Evolutionary conservation across 768 basidiomycete genomes (phyloP).

Genomic region (Russula griseocarnosa): DNA sequence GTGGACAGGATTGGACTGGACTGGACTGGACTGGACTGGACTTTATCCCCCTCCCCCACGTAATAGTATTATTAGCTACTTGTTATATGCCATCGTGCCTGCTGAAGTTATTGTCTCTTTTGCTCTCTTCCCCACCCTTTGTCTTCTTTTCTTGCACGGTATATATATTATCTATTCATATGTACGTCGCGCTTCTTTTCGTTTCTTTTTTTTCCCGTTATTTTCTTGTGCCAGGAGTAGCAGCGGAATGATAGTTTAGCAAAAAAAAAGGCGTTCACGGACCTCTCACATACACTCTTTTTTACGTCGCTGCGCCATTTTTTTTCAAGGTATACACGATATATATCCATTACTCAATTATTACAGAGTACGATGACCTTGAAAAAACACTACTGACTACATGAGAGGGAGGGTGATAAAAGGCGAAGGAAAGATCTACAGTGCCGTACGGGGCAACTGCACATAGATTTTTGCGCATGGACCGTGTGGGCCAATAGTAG

Average conservation of each 20-base stretch:
- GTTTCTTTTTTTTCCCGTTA: background rate
- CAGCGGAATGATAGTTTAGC: slow-evolving; percentile 5
- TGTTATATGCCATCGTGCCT: background rate
- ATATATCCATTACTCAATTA: slow-evolving; percentile 8
- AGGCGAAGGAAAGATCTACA: background rate
- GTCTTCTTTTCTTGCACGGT: background rate
- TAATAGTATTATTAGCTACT: background rate
- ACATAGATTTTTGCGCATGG: too few species aligned
- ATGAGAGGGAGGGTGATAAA: background rate
- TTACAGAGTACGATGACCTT: background rate
- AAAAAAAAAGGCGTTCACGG: background rate
- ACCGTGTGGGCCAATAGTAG: too few species aligned
- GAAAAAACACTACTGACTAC: slow-evolving; percentile 9
- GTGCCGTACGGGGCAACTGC: too few species aligned
- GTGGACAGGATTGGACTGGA: background rate
- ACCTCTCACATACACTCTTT: background rate
- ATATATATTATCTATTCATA: slow-evolving; percentile 16
- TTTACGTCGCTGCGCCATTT: background rate
- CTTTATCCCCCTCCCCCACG: background rate
- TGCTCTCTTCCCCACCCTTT: background rate
- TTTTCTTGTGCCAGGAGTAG: slow-evolving; percentile 15
- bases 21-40: background rate
- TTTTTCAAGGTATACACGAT: background rate
- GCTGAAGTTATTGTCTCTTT: background rate
- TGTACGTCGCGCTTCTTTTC: slow-evolving; percentile 7